Percentiles rank a stretch among this genome's conserved stretches.
phyloP scores from a whole-genome alignment of 345 rosid genomes.

The Eucalyptus erythrocorys region DNA sequence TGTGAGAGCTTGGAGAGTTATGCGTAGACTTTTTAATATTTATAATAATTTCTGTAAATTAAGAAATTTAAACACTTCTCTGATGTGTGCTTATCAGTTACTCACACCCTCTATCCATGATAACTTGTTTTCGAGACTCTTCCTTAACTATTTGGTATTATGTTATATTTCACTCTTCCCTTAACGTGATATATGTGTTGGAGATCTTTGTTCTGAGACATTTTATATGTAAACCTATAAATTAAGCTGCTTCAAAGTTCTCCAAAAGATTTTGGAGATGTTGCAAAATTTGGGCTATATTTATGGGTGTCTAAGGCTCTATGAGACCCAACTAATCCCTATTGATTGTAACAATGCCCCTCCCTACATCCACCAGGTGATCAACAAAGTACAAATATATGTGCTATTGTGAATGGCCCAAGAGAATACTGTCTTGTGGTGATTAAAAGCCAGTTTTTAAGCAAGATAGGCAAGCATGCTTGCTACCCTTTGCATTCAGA shows the following conservation, averaged over 20 bases:
- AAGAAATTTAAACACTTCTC: not conserved
- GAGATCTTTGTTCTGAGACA: not conserved
- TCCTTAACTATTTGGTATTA: not conserved
- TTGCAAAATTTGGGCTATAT: not conserved
- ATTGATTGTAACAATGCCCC: not conserved
- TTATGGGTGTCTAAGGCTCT: not conserved
- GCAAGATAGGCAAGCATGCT: not conserved
- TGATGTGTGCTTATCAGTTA: not conserved
- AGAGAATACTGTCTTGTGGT: not conserved
- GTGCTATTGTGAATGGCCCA: not conserved
- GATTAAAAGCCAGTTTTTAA: not conserved
- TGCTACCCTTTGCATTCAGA: not conserved
- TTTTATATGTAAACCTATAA: not conserved
- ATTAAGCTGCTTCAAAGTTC: not conserved
- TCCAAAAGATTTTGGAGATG: not conserved
- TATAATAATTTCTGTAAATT: not conserved
- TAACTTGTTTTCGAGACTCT: not conserved
- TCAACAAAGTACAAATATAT: not conserved
- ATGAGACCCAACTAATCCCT: not conserved
- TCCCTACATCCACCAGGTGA: not conserved
- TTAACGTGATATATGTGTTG: not conserved
- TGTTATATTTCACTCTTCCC: not conserved
- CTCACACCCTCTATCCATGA: not conserved
- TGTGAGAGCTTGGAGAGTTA: not conserved
- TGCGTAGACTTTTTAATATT: not conserved